These are phyloP conservation scores for Schwanniomyces vanrijiae DNA, from an alignment of 805 yeast species.

Conservation along the genomic window DNA sequence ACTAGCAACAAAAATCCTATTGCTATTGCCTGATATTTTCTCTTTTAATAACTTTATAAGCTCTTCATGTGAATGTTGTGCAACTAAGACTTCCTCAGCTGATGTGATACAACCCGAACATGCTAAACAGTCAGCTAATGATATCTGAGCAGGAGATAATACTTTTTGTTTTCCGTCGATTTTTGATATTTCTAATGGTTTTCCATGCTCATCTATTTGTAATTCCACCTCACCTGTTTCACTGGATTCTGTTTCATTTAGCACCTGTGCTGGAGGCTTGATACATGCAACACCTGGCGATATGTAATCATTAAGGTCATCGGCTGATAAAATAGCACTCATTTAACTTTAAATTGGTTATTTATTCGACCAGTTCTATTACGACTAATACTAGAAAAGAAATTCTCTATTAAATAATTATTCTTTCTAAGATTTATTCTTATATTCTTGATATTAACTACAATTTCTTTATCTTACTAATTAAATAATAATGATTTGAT, in stretches of 20 bases:
- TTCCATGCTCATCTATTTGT: slow-evolving; percentile 57
- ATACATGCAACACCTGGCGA: slow-evolving; percentile 94
- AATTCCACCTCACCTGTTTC: slow-evolving; percentile 48
- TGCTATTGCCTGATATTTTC: slow-evolving; percentile 15
- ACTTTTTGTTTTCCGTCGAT: slow-evolving; percentile 52
- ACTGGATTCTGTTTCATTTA: slow-evolving; percentile 16
- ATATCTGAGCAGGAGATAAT: slow-evolving; percentile 80
- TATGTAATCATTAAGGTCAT: slow-evolving; percentile 91
- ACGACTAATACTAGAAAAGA: not conserved
- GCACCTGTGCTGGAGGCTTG: slow-evolving; percentile 56
- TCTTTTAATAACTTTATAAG: slow-evolving; percentile 58
- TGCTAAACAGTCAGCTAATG: slow-evolving; percentile 90
- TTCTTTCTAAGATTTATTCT: not conserved
- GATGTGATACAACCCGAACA: slow-evolving; percentile 97
- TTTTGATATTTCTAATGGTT: slow-evolving; percentile 66
- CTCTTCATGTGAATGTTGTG: slow-evolving; percentile 86
- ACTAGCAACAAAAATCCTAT: slow-evolving; percentile 64
- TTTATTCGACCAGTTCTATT: not conserved
- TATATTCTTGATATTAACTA: not conserved
- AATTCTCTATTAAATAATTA: not conserved
- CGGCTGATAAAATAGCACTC: slow-evolving; percentile 88
- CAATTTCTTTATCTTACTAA: not conserved
- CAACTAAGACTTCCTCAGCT: slow-evolving; percentile 91
- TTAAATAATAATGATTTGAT: not conserved
- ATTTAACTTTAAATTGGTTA: slow-evolving; percentile 30